A percentile compares a stretch with the other conserved stretches of the same genome.
These are phyloP conservation scores for Xylariaceae sp. DNA, from an alignment of 2,329 filamentous ascomycete genomes.

Conservation along the genomic window DNA sequence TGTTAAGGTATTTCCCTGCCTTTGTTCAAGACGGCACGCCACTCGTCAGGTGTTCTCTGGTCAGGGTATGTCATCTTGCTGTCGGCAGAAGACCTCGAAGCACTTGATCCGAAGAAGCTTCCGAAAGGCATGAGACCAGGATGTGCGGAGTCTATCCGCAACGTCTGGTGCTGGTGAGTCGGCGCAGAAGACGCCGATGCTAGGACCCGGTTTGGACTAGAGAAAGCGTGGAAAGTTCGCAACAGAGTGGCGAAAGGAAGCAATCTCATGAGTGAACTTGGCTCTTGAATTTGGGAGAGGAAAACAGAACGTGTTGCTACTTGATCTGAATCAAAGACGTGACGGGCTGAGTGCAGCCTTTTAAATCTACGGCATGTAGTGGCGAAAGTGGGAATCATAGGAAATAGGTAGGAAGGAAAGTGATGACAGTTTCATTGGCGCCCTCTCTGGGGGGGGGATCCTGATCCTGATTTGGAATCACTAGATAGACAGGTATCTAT, in stretches of 20 bases:
- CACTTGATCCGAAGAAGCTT: conserved; percentile 60
- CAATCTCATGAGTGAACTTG: conserved; percentile 42
- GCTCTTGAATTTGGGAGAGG: background rate
- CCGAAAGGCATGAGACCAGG: conserved; percentile 52
- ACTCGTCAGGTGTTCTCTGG: conserved; percentile 74
- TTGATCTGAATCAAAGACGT: background rate
- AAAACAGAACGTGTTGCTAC: background rate
- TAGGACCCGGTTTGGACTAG: conserved; percentile 38
- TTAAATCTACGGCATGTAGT: conserved; percentile 10
- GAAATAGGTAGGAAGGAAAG: background rate
- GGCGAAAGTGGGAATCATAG: conserved; percentile 2
- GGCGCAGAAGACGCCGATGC: conserved; percentile 20
- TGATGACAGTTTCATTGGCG: conserved; percentile 16
- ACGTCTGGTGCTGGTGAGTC: conserved; percentile 6
- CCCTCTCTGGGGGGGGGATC: background rate
- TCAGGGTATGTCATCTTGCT: conserved; percentile 71
- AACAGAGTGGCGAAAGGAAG: conserved; percentile 43
- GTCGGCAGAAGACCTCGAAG: conserved; percentile 40
- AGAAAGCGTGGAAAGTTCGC: conserved; percentile 42
- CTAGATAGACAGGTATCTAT: too few relatives aligned
- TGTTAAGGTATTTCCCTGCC: conserved; percentile 30
- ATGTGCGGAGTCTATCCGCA: conserved; percentile 22
- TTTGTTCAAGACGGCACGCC: conserved; percentile 74
- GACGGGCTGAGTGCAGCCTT: background rate
- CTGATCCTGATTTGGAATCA: conserved; percentile 15